These are phyloP conservation scores for Tilletia caries DNA, from an alignment of 1,284 basidiomycete genomes.

Conservation along the genomic window DNA sequence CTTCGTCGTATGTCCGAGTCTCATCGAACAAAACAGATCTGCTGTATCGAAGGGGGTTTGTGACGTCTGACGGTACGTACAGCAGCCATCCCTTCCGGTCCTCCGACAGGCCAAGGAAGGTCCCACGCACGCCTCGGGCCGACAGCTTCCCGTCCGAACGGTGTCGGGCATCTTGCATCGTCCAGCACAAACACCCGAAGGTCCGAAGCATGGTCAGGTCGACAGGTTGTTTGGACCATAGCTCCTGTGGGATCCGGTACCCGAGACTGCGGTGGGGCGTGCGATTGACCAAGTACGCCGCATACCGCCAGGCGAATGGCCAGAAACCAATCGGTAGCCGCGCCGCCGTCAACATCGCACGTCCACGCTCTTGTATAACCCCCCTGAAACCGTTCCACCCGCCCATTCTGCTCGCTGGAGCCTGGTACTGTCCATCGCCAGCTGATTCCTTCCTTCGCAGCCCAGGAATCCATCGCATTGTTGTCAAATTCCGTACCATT, in stretches of 20 bases:
- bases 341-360: not conserved
- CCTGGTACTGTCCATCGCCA: not conserved
- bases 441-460: not conserved
- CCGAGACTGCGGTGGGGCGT: not conserved
- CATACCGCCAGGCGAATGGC: not conserved
- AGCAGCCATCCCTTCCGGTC: not conserved
- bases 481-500: not conserved
- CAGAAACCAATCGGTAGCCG: not conserved
- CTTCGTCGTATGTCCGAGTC: not conserved
- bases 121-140: not conserved
- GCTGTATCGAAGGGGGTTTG: not conserved
- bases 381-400: not conserved
- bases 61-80: not conserved
- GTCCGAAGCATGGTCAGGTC: not conserved
- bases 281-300: not conserved
- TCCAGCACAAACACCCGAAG: not conserved
- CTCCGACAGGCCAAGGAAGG: not conserved
- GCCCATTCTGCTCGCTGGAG: not conserved
- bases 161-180: not conserved
- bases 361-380: not conserved
- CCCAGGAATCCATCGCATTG: not conserved
- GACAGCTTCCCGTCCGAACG: not conserved
- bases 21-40: not conserved
- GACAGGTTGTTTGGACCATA: not conserved
- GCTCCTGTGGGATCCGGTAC: not conserved